These are phyloP conservation scores for Trifolium dubium DNA, from an alignment of 306 rosid genomes.

Conservation along the genomic window DNA sequence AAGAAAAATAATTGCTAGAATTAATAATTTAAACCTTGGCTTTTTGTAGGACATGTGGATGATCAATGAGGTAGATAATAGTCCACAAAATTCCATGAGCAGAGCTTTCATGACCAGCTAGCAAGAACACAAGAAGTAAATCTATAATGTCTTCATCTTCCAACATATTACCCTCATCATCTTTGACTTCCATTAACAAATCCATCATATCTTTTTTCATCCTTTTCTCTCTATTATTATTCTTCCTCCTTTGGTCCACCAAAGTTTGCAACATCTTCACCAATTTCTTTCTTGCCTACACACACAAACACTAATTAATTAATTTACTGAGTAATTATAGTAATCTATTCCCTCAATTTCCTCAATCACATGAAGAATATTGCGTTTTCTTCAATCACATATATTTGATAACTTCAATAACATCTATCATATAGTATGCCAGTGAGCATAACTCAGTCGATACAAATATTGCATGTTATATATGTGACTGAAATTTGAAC, in stretches of 20 bases:
- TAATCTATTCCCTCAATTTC: slow-evolving; percentile 2
- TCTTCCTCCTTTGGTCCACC: slow-evolving; percentile 51
- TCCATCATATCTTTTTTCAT: slow-evolving; percentile 62
- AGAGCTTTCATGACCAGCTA: slow-evolving; percentile 89
- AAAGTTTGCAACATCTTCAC: slow-evolving; percentile 52
- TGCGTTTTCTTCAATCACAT: background rate
- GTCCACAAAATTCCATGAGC: slow-evolving; percentile 83
- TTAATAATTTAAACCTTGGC: slow-evolving; percentile 56
- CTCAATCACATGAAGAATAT: slow-evolving; percentile 6
- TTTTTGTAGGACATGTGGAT: slow-evolving; percentile 51
- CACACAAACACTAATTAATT: background rate
- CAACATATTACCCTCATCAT: slow-evolving; percentile 61
- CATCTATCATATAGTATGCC: background rate
- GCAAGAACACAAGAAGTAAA: slow-evolving; percentile 65
- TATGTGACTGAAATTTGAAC: too few relatives aligned
- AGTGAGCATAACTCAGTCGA: too few relatives aligned
- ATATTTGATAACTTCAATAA: background rate
- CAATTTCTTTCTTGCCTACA: slow-evolving; percentile 73
- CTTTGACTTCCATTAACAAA: slow-evolving; percentile 63
- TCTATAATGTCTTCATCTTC: slow-evolving; percentile 73
- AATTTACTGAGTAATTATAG: background rate
- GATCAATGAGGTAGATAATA: slow-evolving; percentile 54
- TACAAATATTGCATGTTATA: too few relatives aligned
- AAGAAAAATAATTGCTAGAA: background rate
- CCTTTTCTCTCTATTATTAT: slow-evolving; percentile 8